phyloP scores from a whole-genome alignment of 1,139 yeast species.

The Yamadazyma spencermartinsiae region DNA sequence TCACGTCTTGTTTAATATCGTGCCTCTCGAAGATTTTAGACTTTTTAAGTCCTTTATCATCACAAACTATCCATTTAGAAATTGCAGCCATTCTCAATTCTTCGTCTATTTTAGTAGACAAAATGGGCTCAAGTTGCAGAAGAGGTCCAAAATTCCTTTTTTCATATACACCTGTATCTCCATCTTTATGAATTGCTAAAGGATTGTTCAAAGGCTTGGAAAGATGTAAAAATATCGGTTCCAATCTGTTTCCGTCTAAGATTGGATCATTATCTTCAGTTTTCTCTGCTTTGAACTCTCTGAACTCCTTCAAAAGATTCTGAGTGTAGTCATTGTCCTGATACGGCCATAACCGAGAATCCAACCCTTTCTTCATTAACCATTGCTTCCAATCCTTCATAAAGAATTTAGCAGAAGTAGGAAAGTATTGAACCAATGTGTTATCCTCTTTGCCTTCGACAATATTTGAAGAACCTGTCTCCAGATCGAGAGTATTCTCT shows the following conservation, averaged over 20 bases:
- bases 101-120: constrained; percentile 29
- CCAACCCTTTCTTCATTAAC: constrained; percentile 24
- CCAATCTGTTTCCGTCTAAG: constrained; percentile 19
- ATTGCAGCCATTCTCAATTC: constrained; percentile 37
- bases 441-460: constrained; percentile 19
- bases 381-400: constrained; percentile 30
- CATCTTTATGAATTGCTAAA: constrained; percentile 23
- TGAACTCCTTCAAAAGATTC: constrained; percentile 23
- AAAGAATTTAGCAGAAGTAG: constrained; percentile 24
- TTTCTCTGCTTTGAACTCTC: constrained; percentile 11
- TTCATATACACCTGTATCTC: constrained; percentile 17
- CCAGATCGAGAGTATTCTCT: neutral
- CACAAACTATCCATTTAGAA: constrained; percentile 38
- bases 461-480: neutral
- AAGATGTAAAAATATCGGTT: constrained; percentile 38
- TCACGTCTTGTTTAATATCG: constrained; percentile 20
- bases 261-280: constrained; percentile 8
- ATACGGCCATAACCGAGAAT: constrained; percentile 32
- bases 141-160: constrained; percentile 25
- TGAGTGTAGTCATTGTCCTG: constrained; percentile 30
- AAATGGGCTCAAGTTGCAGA: constrained; percentile 16
- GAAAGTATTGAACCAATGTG: constrained; percentile 36
- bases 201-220: constrained; percentile 46
- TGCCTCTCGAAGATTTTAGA: constrained; percentile 5
- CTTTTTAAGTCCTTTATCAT: constrained; percentile 20